Evolutionary conservation across 1,139 yeast species (phyloP).

Genomic region (Suhomyces yuchorum): DNA sequence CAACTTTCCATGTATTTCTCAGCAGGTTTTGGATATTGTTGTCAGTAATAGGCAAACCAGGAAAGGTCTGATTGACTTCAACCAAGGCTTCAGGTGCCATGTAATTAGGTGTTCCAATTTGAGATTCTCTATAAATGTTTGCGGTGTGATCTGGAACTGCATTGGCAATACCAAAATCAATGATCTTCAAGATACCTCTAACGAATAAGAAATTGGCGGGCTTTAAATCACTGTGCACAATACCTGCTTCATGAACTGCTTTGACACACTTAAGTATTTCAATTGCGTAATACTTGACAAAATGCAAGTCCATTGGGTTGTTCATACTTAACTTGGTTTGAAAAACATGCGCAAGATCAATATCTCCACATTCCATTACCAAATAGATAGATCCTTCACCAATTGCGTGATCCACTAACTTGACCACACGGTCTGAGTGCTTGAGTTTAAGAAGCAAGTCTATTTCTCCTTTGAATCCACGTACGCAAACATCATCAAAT

Average conservation of each 20-base stretch:
- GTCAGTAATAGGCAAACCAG: conserved; percentile 25
- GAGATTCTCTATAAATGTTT: conserved; percentile 86
- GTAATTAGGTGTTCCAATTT: conserved; percentile 93
- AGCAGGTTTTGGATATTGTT: conserved; percentile 13
- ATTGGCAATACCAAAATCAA: conserved; percentile 96
- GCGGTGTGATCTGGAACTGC: conserved; percentile 92
- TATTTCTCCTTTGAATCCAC: conserved; percentile 89
- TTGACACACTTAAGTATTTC: conserved; percentile 83
- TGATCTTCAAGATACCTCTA: conserved; percentile 79
- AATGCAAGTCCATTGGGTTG: conserved; percentile 67
- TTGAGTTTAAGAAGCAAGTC: conserved; percentile 65
- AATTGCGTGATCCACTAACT: conserved; percentile 72
- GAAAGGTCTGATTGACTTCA: conserved; percentile 51
- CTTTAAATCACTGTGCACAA: conserved; percentile 92
- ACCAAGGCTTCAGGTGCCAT: conserved; percentile 97
- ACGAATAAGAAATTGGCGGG: conserved; percentile 95
- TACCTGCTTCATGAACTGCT: conserved; percentile 84
- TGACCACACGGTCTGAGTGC: conserved; percentile 73
- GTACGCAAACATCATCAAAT: conserved; percentile 71
- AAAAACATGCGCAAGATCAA: conserved; percentile 83
- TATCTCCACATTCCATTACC: conserved; percentile 96
- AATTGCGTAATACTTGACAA: conserved; percentile 77
- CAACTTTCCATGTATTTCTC: conserved; percentile 76
- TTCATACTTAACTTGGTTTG: conserved; percentile 51
- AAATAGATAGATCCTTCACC: conserved; percentile 64